A percentile compares a stretch with the other conserved stretches of the same genome.
These are phyloP conservation scores for Penicillium sumatraense DNA, from an alignment of 2,329 filamentous ascomycete genomes.

Conservation along the genomic window DNA sequence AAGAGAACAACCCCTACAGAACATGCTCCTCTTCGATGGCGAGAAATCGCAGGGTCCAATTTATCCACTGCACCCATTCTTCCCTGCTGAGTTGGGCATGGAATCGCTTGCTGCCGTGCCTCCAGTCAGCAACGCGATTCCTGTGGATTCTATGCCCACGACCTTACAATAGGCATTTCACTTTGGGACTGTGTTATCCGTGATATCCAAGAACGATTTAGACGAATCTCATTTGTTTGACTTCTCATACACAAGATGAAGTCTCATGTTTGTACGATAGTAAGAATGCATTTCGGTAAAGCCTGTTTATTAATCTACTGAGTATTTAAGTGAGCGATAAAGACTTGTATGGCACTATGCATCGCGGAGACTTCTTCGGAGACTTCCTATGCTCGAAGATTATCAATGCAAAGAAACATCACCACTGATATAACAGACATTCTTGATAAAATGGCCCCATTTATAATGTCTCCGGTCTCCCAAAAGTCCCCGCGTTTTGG, in stretches of 20 bases:
- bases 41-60: slow-evolving; percentile 76
- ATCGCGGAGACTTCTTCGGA: too few relatives aligned
- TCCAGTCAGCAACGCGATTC: slow-evolving; percentile 33
- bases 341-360: too few relatives aligned
- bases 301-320: too few relatives aligned
- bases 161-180: background rate
- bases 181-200: background rate
- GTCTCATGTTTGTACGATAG: slow-evolving; percentile 7
- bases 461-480: too few relatives aligned
- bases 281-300: slow-evolving; percentile 3
- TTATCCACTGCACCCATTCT: slow-evolving; percentile 78
- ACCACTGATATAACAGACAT: too few relatives aligned
- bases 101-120: slow-evolving; percentile 32
- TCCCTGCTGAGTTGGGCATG: slow-evolving; percentile 39
- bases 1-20: slow-evolving; percentile 93
- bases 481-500: too few relatives aligned
- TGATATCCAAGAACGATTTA: background rate
- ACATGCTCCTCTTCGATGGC: slow-evolving; percentile 90
- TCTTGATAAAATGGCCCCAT: too few relatives aligned
- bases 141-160: slow-evolving; percentile 18
- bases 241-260: background rate
- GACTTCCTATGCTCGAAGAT: too few relatives aligned
- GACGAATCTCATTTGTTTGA: slow-evolving; percentile 1
- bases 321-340: too few relatives aligned
- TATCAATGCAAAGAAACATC: too few relatives aligned